A percentile compares a stretch with the other conserved stretches of the same genome.
Conservation (phyloP, 2,329 filamentous ascomycete genomes). For the Venturia nashicola region DNA sequence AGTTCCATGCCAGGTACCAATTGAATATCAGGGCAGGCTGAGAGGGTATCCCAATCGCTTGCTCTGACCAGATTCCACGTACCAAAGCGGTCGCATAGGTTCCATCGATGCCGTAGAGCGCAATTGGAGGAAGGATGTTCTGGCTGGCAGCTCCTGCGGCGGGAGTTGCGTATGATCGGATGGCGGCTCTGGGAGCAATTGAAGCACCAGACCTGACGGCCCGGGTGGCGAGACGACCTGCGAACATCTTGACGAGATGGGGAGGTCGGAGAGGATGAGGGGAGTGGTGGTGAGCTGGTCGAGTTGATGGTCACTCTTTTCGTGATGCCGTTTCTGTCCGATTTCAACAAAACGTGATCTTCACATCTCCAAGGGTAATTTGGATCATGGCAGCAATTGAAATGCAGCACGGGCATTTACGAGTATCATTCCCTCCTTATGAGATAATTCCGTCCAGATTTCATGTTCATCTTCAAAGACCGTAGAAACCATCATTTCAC, state of each 20-base stretch:
- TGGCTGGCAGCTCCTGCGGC: constrained; percentile 44
- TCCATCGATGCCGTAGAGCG: constrained; percentile 91
- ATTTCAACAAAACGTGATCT: too few species aligned
- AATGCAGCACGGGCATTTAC: too few species aligned
- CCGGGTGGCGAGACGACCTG: constrained; percentile 7
- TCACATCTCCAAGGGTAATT: too few species aligned
- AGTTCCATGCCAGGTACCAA: not conserved
- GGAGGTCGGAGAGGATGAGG: not conserved
- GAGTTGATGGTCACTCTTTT: constrained; percentile 4
- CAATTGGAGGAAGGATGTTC: constrained; percentile 63
- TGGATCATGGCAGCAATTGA: too few species aligned
- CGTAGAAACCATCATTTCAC: too few species aligned
- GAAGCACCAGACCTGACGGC: constrained; percentile 8
- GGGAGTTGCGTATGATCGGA: constrained; percentile 65
- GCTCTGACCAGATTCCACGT: constrained; percentile 33
- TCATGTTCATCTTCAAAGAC: too few species aligned
- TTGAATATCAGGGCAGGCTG: not conserved
- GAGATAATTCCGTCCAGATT: too few species aligned
- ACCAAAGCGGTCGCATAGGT: constrained; percentile 98
- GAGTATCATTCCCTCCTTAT: too few species aligned
- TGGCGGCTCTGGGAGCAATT: constrained; percentile 35
- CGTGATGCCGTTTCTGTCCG: not conserved
- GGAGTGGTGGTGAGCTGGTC: constrained; percentile 3
- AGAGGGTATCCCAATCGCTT: not conserved
- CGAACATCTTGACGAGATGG: constrained; percentile 8